Evolutionary conservation across 306 rosid genomes (phyloP), one percentile per base, ranked within the genome.

Genomic region (Quercus suber): DNA sequence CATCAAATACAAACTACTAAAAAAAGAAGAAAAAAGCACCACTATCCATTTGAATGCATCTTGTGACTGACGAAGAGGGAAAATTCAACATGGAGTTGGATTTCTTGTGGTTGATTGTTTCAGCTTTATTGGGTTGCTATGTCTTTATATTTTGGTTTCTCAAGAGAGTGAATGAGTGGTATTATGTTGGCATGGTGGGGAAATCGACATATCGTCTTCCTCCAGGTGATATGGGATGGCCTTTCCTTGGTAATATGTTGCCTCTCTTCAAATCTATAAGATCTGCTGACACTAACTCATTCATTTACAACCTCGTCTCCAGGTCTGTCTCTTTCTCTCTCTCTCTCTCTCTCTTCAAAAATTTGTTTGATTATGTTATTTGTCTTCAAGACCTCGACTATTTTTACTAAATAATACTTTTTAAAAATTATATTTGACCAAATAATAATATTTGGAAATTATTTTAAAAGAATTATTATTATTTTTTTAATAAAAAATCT

Each of bases 181-280:
- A 57, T 3, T 76, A 79, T 14, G 68, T 76, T 17, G 37, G 12
- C 3, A 49, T 55, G 12, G 55, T 71, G n/a, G 71, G 82, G 18
- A 19, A 57, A 11, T 35, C 18, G 18, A 49, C 61, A 23, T 65
- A 17, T 31, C 60, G 60, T 41, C 81, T 82, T n/a, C 78, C 81
- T 7, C 82, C 83, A 1, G 86, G 82, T 17, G 73, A 83, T 53
- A 74, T 83, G 86, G 86, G 86, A 35, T 83, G 86, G 86, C 86
- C 82, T 0, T 10, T 83, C 45, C 10, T 83, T 43, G 86, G 82
- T 28, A 78, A 45, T 1, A 23, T 69, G 9, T 31, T 49, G 8
- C 4, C 80, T 11, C 71, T 83, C 31, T 23, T 69, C 64, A 60
- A 43, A 69, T 75, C 76, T 57, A 75, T 83, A 45, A 43, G 53